Conservation (phyloP, 768 basidiomycete species). For the Megacollybia marginata region DNA sequence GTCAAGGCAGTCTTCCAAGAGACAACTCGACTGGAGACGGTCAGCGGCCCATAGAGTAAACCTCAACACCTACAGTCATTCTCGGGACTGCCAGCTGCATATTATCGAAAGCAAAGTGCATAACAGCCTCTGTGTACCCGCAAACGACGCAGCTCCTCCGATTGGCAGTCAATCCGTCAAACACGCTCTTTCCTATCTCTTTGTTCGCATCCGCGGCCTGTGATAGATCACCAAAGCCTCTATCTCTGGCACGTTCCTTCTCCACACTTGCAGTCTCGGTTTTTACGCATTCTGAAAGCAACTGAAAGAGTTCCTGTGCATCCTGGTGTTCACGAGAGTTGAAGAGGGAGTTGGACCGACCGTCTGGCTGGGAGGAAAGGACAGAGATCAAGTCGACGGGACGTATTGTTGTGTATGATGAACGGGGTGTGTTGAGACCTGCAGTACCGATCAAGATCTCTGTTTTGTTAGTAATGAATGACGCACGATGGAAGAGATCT, state of each 20-base stretch:
- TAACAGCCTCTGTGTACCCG: constrained; percentile 90
- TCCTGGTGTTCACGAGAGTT: constrained; percentile 94
- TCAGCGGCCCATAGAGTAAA: background rate
- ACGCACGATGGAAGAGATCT: constrained; percentile 60
- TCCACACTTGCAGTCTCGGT: constrained; percentile 73
- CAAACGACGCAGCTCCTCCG: constrained; percentile 82
- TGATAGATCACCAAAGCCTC: constrained; percentile 59
- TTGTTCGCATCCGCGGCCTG: constrained; percentile 16
- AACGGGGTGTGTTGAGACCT: constrained; percentile 63
- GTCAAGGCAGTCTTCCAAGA: constrained; percentile 74
- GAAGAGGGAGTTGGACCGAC: constrained; percentile 57
- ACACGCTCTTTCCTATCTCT: constrained; percentile 61
- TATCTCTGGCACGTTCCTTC: constrained; percentile 61
- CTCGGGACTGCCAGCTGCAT: constrained; percentile 74
- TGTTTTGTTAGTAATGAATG: background rate
- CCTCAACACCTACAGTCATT: constrained; percentile 38
- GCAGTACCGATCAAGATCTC: background rate
- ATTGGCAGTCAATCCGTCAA: constrained; percentile 88
- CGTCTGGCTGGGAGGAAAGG: constrained; percentile 46
- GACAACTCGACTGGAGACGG: constrained; percentile 46
- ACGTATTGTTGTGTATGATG: constrained; percentile 54
- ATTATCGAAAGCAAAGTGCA: constrained; percentile 85
- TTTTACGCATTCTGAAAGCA: constrained; percentile 84
- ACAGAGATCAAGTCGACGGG: constrained; percentile 68
- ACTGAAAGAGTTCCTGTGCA: constrained; percentile 95